Conservation (phyloP, 192 early-diverging fungal genomes). For the Coemansia sp. region DNA sequence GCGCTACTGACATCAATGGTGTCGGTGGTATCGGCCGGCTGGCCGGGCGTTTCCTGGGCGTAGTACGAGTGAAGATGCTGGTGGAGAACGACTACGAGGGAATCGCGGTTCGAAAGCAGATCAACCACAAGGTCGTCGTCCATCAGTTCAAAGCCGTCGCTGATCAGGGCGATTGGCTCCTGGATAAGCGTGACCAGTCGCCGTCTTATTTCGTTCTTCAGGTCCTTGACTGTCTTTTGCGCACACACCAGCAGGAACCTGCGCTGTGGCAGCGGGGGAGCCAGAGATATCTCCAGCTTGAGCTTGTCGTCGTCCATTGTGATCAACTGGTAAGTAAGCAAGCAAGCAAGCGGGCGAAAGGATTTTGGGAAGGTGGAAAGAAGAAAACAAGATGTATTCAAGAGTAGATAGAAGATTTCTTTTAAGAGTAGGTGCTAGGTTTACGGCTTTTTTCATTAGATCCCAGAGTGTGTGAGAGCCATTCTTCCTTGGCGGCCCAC, state of each 20-base stretch:
- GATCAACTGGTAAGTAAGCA: not conserved
- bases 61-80: not conserved
- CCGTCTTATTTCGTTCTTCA: conserved; percentile 38
- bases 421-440: no score
- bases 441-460: no score
- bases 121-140: conserved; percentile 39
- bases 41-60: not conserved
- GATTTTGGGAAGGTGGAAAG: not conserved
- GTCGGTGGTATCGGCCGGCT: not conserved
- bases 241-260: conserved; percentile 36
- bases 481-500: no score
- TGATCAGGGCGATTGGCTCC: conserved; percentile 17
- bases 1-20: no score
- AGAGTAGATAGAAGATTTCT: not conserved
- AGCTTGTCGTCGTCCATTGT: conserved; percentile 10
- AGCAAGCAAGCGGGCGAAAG: not conserved
- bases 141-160: conserved; percentile 43
- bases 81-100: conserved; percentile 6
- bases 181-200: conserved; percentile 23
- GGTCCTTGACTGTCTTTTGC: conserved; percentile 33
- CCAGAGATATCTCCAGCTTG: conserved; percentile 21
- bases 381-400: conserved; percentile 3
- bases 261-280: conserved; percentile 28
- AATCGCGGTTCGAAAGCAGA: conserved; percentile 9
- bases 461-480: no score